Conservation (phyloP, 192 early-diverging fungal genomes). For the Backusella westeae region DNA sequence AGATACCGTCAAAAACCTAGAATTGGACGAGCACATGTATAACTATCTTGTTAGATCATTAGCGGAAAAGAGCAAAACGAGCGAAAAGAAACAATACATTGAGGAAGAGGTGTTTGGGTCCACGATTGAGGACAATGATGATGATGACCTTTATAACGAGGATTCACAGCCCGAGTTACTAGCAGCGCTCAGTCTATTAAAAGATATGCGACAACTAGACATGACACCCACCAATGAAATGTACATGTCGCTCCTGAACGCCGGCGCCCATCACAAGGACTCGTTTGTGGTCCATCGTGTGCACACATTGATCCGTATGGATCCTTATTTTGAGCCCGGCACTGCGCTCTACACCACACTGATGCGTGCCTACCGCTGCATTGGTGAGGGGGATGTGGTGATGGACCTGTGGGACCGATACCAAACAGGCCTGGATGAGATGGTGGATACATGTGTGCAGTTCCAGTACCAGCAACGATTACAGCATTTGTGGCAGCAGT, state of each 20-base stretch:
- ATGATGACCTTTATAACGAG: neutral
- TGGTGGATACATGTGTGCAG: constrained; percentile 28
- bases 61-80: neutral
- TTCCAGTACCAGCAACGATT: neutral
- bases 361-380: constrained; percentile 29
- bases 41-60: neutral
- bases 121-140: constrained; percentile 11
- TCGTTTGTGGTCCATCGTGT: constrained; percentile 16
- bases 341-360: constrained; percentile 20
- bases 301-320: constrained; percentile 35
- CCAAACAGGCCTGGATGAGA: neutral
- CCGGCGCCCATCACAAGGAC: constrained; percentile 3
- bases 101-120: neutral
- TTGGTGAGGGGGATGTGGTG: constrained; percentile 22
- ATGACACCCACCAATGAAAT: neutral
- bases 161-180: constrained; percentile 2
- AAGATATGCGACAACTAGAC: constrained; percentile 24
- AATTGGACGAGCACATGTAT: constrained; percentile 4
- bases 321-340: constrained; percentile 31
- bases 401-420: constrained; percentile 32
- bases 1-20: neutral
- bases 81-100: constrained; percentile 1
- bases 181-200: constrained; percentile 14
- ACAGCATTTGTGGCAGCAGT: constrained; percentile 23
- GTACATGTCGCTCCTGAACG: constrained; percentile 9